Evolutionary conservation across 192 early-diverging fungal genomes (phyloP), one percentile per base, ranked within the genome.

Genomic region (Umbelopsis isabellina): DNA sequence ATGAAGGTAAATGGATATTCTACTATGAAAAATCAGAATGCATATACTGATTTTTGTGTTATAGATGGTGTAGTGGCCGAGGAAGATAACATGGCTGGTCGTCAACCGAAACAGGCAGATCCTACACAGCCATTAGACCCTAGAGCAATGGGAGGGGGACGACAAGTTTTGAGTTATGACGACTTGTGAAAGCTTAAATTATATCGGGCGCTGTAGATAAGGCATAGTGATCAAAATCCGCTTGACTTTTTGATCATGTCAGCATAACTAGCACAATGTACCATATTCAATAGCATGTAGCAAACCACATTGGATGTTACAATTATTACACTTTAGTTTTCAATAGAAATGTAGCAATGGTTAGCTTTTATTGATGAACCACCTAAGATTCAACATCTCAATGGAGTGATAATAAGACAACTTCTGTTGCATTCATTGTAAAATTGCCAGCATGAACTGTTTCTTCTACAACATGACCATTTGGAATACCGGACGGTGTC

Each of bases 1-100:
- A 84, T 45, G 83, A 84, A 61, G 82, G 79, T 77, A 72, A 20
- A 71, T 23, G 11, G 1, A 21, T 21, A 12, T 8, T 47, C 16
- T 9, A 11, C 16, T 13, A 21, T 44, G 44, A 7, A 3, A 35
- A 9, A n/a, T 12, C 15, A 30, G 9, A 22, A 35, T 27, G 25
- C 27, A n/a, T 30, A 23, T 4, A 10, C 20, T 45, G 37, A 15
- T 45, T 5, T 5, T 41, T 13, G 27, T 21, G 22, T 9, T 46
- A 22, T 66, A 72, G 72, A 74, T 22, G 72, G 72, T 27, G 15
- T 68, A 13, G 49, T 74, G 25, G 72, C 72, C 1, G 49, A 74
- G 35, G 72, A 74, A 52, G 37, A 55, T 22, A 52, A 30, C 30
- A 15, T 18, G 7, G 12, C 23, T n/a, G 16, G 10, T 2, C 30